Percentiles rank a stretch among this genome's conserved stretches.
phyloP scores from a whole-genome alignment of 768 basidiomycete species.

The Agaricus blazei region DNA sequence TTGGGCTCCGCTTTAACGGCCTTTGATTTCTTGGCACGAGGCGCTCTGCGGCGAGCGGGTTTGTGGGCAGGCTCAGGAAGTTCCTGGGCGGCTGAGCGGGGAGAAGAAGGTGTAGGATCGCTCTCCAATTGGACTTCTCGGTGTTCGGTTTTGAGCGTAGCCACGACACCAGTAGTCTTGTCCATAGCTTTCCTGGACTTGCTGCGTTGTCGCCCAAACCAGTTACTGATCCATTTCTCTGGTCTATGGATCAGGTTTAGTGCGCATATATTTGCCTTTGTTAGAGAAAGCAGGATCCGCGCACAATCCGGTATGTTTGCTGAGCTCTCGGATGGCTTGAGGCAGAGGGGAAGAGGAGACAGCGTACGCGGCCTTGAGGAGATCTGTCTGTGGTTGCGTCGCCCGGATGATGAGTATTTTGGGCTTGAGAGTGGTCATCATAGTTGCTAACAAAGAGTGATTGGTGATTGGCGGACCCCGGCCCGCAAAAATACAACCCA shows the following conservation, averaged over 20 bases:
- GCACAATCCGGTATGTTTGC: slow-evolving; percentile 29
- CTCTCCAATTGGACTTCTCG: not conserved
- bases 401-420: slow-evolving; percentile 19
- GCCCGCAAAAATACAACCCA: too few species aligned
- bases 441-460: too few species aligned
- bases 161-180: not conserved
- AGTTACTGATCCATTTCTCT: slow-evolving; percentile 29
- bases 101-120: not conserved
- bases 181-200: slow-evolving; percentile 20
- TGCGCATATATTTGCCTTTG: not conserved
- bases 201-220: slow-evolving; percentile 25
- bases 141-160: not conserved
- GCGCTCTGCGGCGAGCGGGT: not conserved
- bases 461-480: too few species aligned
- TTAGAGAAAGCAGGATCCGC: slow-evolving; percentile 11
- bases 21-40: not conserved
- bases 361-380: slow-evolving; percentile 23
- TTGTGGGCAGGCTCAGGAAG: not conserved
- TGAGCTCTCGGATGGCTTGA: slow-evolving; percentile 20
- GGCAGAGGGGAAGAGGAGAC: slow-evolving; percentile 16
- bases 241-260: slow-evolving; percentile 16
- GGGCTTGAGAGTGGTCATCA: not conserved
- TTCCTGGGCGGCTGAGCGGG: not conserved
- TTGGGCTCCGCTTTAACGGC: not conserved
- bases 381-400: slow-evolving; percentile 17